Evolutionary conservation across 495 filamentous ascomycete genomes (phyloP).

Genomic region (Penicillium robsamsonii): DNA sequence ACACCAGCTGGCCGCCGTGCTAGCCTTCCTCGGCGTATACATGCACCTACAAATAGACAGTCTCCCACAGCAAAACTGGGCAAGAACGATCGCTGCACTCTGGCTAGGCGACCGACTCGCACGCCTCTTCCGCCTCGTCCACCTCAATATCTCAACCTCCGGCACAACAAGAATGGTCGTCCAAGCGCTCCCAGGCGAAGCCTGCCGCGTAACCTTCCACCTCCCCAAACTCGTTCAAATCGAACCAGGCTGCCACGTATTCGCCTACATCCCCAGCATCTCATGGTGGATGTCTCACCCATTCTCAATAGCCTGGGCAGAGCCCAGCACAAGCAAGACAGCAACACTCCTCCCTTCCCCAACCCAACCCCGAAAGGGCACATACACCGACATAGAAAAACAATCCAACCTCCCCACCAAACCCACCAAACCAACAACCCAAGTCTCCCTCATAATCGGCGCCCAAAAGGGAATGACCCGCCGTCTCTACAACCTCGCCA

Average conservation of each 20-base stretch:
- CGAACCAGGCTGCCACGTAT: conserved; percentile 75
- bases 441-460: conserved; percentile 74
- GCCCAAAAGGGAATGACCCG: conserved; percentile 83
- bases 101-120: conserved; percentile 64
- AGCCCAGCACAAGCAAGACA: conserved; percentile 33
- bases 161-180: conserved; percentile 45
- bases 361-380: not conserved
- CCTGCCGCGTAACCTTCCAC: conserved; percentile 63
- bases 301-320: conserved; percentile 57
- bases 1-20: conserved; percentile 67
- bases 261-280: conserved; percentile 74
- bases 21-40: conserved; percentile 65
- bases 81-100: conserved; percentile 57
- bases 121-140: conserved; percentile 53
- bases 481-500: conserved; percentile 66
- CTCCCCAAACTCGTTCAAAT: conserved; percentile 74
- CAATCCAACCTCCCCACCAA: conserved; percentile 34
- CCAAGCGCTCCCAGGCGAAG: conserved; percentile 53
- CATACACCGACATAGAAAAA: conserved; percentile 34
- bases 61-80: conserved; percentile 61
- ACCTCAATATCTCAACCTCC: conserved; percentile 56
- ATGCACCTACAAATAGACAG: conserved; percentile 63
- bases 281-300: conserved; percentile 68
- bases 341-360: not conserved
- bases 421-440: conserved; percentile 45